phyloP scores from a whole-genome alignment of 495 filamentous ascomycete genomes.

The Aspergillus carlsbadensis region DNA sequence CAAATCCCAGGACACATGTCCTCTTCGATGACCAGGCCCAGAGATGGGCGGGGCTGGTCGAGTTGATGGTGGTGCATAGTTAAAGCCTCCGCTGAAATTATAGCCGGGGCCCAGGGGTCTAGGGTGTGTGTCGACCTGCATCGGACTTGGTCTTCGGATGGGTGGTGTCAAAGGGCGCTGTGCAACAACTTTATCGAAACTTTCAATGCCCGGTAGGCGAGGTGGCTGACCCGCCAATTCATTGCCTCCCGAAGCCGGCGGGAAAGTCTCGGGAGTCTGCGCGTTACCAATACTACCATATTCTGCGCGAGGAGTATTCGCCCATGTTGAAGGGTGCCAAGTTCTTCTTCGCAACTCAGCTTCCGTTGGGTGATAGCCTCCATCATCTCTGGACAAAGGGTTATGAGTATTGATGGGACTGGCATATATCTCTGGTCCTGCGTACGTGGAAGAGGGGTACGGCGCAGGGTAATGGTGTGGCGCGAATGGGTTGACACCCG shows the following conservation, averaged over 20 bases:
- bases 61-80: conserved; percentile 44
- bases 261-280: conserved; percentile 59
- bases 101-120: conserved; percentile 35
- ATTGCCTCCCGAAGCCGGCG: conserved; percentile 49
- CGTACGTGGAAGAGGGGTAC: conserved; percentile 50
- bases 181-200: conserved; percentile 68
- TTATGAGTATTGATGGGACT: conserved; percentile 73
- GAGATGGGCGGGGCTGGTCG: conserved; percentile 50
- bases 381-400: conserved; percentile 64
- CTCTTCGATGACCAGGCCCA: conserved; percentile 58
- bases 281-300: conserved; percentile 60
- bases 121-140: conserved; percentile 60
- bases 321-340: conserved; percentile 82
- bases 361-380: conserved; percentile 57
- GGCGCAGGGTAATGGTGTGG: conserved; percentile 56
- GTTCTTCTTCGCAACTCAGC: conserved; percentile 79
- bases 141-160: conserved; percentile 62
- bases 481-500: conserved; percentile 71
- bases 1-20: conserved; percentile 71
- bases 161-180: conserved; percentile 63
- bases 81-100: conserved; percentile 40
- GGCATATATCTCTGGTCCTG: conserved; percentile 58
- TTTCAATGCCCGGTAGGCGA: conserved; percentile 84
- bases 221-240: conserved; percentile 50
- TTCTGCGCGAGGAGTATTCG: conserved; percentile 54